Evolutionary conservation across 208 protist species (phyloP).

Genomic region (Acanthamoeba healyi): DNA sequence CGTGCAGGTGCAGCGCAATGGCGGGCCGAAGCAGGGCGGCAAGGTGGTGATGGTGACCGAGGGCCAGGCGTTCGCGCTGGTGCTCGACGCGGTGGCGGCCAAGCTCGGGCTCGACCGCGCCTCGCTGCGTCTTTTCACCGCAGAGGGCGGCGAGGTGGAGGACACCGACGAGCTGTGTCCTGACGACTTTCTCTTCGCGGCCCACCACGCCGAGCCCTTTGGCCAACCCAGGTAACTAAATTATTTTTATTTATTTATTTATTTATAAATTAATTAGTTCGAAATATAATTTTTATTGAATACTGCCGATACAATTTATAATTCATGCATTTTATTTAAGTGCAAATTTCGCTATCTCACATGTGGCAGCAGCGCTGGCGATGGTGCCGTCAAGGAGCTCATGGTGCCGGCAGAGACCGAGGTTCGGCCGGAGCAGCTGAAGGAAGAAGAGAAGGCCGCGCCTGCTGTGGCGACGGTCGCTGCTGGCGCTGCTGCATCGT

Average conservation of each 20-base stretch:
- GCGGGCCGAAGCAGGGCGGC: constrained; percentile 12
- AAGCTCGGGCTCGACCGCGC: constrained; percentile 52
- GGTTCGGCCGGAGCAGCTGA: too few relatives aligned
- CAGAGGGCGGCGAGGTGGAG: constrained; percentile 29
- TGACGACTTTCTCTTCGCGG: constrained; percentile 34
- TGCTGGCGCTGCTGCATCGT: neutral
- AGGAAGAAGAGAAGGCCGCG: neutral
- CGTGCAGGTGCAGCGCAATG: constrained; percentile 52
- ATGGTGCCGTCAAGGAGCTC: too few relatives aligned
- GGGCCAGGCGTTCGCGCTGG: neutral
- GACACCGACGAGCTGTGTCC: constrained; percentile 60
- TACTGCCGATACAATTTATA: too few relatives aligned
- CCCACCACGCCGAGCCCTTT: constrained; percentile 11
- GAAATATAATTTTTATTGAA: neutral
- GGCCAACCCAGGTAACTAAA: neutral
- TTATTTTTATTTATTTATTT: neutral
- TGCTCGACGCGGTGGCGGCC: constrained; percentile 36
- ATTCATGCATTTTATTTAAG: too few relatives aligned
- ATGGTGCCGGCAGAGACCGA: neutral
- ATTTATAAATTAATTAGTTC: neutral
- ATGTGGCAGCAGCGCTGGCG: too few relatives aligned
- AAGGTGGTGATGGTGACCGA: constrained; percentile 29
- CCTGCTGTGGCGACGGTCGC: neutral
- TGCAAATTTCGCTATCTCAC: too few relatives aligned
- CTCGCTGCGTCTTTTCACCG: constrained; percentile 1